Percentiles rank a stretch among this genome's conserved stretches.
These are phyloP conservation scores for Cyberlindnera amylophila DNA, from an alignment of 805 yeast genomes.

Conservation along the genomic window DNA sequence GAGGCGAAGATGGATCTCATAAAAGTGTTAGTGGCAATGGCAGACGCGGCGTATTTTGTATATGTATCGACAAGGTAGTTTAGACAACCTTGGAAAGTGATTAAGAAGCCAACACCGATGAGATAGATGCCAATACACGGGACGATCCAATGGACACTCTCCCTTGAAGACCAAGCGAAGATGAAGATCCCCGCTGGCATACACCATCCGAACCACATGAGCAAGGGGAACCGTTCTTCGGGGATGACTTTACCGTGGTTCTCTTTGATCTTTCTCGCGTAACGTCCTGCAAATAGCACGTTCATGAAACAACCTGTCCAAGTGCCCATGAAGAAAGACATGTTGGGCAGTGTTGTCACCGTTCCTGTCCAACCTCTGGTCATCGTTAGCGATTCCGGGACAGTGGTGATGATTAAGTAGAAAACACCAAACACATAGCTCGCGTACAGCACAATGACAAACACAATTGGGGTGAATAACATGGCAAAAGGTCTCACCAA, in stretches of 20 bases:
- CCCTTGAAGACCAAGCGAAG: slow-evolving; percentile 58
- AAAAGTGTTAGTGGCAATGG: slow-evolving; percentile 61
- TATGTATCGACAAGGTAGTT: slow-evolving; percentile 62
- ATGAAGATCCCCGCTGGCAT: slow-evolving; percentile 55
- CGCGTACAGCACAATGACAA: slow-evolving; percentile 41
- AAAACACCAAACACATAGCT: slow-evolving; percentile 47
- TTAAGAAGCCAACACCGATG: slow-evolving; percentile 50
- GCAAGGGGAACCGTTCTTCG: slow-evolving; percentile 53
- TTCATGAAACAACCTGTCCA: slow-evolving; percentile 30
- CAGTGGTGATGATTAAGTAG: slow-evolving; percentile 42
- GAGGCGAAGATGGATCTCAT: slow-evolving; percentile 57
- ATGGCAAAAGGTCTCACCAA: slow-evolving; percentile 20
- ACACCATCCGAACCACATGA: slow-evolving; percentile 44
- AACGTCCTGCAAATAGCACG: slow-evolving; percentile 30
- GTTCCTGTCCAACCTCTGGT: slow-evolving; percentile 32
- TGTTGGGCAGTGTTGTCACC: slow-evolving; percentile 31
- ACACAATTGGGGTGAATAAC: slow-evolving; percentile 31
- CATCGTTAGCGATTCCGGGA: slow-evolving; percentile 35
- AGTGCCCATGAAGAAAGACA: slow-evolving; percentile 38
- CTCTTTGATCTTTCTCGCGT: slow-evolving; percentile 35
- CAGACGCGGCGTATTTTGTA: slow-evolving; percentile 55
- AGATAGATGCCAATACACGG: slow-evolving; percentile 55
- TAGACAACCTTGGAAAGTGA: slow-evolving; percentile 55
- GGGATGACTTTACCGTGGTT: slow-evolving; percentile 50
- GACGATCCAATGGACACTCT: slow-evolving; percentile 45